A percentile compares a stretch with the other conserved stretches of the same genome.
phyloP scores from a whole-genome alignment of 352 stramenopile species.

The Plasmopara muralis region DNA sequence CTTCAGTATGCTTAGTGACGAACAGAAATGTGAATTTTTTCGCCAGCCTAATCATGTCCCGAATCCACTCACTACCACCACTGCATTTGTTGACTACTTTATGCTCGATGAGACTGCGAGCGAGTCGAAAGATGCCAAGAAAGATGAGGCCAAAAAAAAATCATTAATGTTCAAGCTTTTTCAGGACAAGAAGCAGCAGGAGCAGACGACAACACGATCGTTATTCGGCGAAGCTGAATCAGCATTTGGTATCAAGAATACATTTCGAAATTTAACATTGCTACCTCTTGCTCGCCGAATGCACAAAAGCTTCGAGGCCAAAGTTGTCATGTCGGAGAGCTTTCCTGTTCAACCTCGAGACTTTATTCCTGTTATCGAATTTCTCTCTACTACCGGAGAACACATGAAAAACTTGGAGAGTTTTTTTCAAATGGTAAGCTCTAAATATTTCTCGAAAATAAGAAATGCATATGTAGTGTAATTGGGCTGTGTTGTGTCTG shows the following conservation, averaged over 20 bases:
- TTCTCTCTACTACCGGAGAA: constrained; percentile 66
- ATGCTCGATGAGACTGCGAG: constrained; percentile 5
- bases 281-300: constrained; percentile 36
- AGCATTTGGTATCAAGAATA: constrained; percentile 34
- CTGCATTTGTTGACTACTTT: constrained; percentile 71
- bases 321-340: constrained; percentile 66
- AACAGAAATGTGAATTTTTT: constrained; percentile 50
- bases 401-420: constrained; percentile 76
- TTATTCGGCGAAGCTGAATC: constrained; percentile 1
- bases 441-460: too few relatives aligned
- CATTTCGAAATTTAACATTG: constrained; percentile 57
- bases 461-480: too few relatives aligned
- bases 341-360: constrained; percentile 69
- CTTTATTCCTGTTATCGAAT: constrained; percentile 72
- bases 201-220: constrained; percentile 5
- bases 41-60: constrained; percentile 43
- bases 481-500: constrained; percentile 1
- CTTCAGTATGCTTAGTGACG: constrained; percentile 27
- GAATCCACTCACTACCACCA: constrained; percentile 64
- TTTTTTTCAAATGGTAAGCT: constrained; percentile 75
- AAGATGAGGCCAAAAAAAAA: constrained; percentile 28
- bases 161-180: constrained; percentile 47
- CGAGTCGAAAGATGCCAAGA: constrained; percentile 12
- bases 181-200: constrained; percentile 21
- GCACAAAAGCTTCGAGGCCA: constrained; percentile 69